These are phyloP conservation scores for Sordariomycetes sp. DNA, from an alignment of 2,329 filamentous ascomycete species.

Conservation along the genomic window DNA sequence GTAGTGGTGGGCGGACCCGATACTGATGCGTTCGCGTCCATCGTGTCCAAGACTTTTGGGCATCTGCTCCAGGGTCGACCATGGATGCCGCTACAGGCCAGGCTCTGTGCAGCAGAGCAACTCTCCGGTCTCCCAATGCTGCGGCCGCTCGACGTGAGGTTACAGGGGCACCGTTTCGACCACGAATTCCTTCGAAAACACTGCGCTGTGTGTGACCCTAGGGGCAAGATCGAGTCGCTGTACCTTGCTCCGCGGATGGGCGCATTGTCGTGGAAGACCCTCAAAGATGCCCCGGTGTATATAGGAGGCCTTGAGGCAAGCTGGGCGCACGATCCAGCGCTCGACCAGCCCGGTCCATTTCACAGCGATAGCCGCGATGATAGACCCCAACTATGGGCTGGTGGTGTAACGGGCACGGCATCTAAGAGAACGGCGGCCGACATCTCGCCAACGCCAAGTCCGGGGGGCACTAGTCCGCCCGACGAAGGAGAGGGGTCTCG, in stretches of 20 bases:
- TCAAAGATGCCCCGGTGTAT: slow-evolving; percentile 35
- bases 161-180: slow-evolving; percentile 32
- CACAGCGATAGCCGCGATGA: slow-evolving; percentile 14
- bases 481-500: slow-evolving; percentile 4
- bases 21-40: slow-evolving; percentile 34
- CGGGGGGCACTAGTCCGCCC: slow-evolving; percentile 15
- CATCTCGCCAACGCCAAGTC: neutral
- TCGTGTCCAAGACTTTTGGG: slow-evolving; percentile 38
- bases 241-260: slow-evolving; percentile 47
- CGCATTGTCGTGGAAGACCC: slow-evolving; percentile 44
- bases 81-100: slow-evolving; percentile 49
- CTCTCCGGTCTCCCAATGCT: slow-evolving; percentile 49
- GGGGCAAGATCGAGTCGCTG: slow-evolving; percentile 45
- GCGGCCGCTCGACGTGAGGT: slow-evolving; percentile 33
- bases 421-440: neutral
- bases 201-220: slow-evolving; percentile 44
- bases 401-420: slow-evolving; percentile 25
- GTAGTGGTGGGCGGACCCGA: slow-evolving; percentile 39
- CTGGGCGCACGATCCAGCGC: slow-evolving; percentile 39
- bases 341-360: slow-evolving; percentile 26
- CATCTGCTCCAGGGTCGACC: slow-evolving; percentile 35
- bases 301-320: slow-evolving; percentile 41
- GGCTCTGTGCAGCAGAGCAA: slow-evolving; percentile 43
- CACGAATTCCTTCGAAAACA: slow-evolving; percentile 38
- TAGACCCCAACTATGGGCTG: slow-evolving; percentile 29